Evolutionary conservation across 345 rosid genomes (phyloP), one percentile per base, ranked within the genome.

Genomic region (Linum trigynum): DNA sequence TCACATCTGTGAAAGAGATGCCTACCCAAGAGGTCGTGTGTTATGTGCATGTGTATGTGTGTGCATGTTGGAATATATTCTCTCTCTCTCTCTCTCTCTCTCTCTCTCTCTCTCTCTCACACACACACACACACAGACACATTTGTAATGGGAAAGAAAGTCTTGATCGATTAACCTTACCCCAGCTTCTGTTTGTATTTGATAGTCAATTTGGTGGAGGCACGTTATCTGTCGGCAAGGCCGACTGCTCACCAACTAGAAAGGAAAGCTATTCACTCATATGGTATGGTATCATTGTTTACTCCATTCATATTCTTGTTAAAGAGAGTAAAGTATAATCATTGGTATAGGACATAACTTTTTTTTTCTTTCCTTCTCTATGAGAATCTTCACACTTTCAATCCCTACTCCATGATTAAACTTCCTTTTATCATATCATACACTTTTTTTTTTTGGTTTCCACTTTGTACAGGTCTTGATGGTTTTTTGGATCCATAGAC

Each of bases 241-340:
- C 61, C 43, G 75, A 83, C 80, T 57, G 70, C 75, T 80, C 73
- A 83, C 77, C 81, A 72, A 83, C 87, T 65, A 63, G 72, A 40
- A 69, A 68, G 65, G 67, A 67, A 62, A 69, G 61, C 38, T 65
- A 43, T 64, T 3, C 50, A 62, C 75, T 63, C 5, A 51, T 76
- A 77, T 69, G 81, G 74, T 73, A 83, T 78, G 78, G 66, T 63
- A 69, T 72, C 15, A 69, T 55, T 71, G 59, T 70, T 65, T 67
- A 38, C 55, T 62, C 71, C 71, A 64, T 61, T 65, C 65, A 64
- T 64, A 57, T 66, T 66, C 48, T 57, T 39, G 16, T 55, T 40
- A 66, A 66, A 23, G 35, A 15, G 55, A 57, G 17, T 1, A 40
- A 53, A 36, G 61, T 56, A 66, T 66, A 57, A 66, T 66, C 62